Evolutionary conservation across 2,329 filamentous ascomycete genomes (phyloP).

Genomic region (Rhinocladiella similis): DNA sequence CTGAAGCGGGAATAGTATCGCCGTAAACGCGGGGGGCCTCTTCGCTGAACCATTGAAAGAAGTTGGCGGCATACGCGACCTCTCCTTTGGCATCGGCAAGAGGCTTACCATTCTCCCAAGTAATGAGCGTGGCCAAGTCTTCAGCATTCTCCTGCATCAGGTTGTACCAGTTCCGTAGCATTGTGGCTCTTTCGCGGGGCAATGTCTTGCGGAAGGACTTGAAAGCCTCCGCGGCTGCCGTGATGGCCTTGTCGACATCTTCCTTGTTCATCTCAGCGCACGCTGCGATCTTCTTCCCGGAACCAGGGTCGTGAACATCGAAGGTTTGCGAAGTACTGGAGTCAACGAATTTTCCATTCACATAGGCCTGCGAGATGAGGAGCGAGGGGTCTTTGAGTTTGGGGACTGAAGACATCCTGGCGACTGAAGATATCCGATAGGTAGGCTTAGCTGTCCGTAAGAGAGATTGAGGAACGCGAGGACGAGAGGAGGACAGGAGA

Average conservation of each 20-base stretch:
- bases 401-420: slow-evolving; percentile 29
- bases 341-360: slow-evolving; percentile 89
- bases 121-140: slow-evolving; percentile 65
- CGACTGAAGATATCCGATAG: slow-evolving; percentile 24
- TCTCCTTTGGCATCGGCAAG: slow-evolving; percentile 61
- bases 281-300: slow-evolving; percentile 75
- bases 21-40: slow-evolving; percentile 61
- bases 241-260: slow-evolving; percentile 80
- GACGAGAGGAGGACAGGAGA: slow-evolving; percentile 17
- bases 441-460: slow-evolving; percentile 7
- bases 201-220: slow-evolving; percentile 61
- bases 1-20: slow-evolving; percentile 60
- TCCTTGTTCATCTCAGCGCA: slow-evolving; percentile 76
- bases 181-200: slow-evolving; percentile 59
- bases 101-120: slow-evolving; percentile 71
- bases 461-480: slow-evolving; percentile 16
- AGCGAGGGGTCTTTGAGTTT: slow-evolving; percentile 75
- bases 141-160: slow-evolving; percentile 66
- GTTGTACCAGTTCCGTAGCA: slow-evolving; percentile 68
- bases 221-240: slow-evolving; percentile 74
- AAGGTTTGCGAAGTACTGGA: slow-evolving; percentile 90
- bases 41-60: slow-evolving; percentile 65
- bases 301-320: slow-evolving; percentile 82
- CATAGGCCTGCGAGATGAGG: slow-evolving; percentile 79
- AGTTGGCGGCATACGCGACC: slow-evolving; percentile 58